These are phyloP conservation scores for Wallacemonas sp. DNA, from an alignment of 208 protist species.

Conservation along the genomic window DNA sequence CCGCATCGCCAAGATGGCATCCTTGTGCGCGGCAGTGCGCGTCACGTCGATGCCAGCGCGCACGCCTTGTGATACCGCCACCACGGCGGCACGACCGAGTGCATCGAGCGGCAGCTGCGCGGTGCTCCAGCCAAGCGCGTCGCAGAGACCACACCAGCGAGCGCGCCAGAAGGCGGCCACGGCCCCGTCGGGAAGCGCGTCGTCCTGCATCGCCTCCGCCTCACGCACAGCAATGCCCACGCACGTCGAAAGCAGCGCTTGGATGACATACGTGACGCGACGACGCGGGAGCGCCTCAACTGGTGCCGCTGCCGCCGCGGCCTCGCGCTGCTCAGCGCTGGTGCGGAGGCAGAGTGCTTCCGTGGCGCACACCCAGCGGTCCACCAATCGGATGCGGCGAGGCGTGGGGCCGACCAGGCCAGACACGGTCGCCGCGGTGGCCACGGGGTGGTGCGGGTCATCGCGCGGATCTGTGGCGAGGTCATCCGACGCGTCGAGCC, in stretches of 20 bases:
- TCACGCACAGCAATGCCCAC: conserved; percentile 18
- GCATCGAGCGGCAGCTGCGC: conserved; percentile 45
- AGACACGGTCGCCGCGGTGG: too few species aligned
- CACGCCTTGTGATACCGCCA: conserved; percentile 11
- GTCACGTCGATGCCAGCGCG: conserved; percentile 18
- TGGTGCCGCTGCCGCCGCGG: background rate
- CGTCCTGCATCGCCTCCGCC: background rate
- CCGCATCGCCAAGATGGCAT: conserved; percentile 58
- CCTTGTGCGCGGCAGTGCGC: conserved; percentile 24
- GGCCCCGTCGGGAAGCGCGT: background rate
- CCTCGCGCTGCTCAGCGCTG: background rate
- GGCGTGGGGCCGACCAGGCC: background rate
- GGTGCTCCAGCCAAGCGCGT: conserved; percentile 62
- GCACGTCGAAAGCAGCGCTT: conserved; percentile 49
- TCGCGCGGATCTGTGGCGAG: too few species aligned
- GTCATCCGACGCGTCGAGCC: background rate
- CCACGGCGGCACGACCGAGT: conserved; percentile 32
- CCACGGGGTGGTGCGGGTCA: too few species aligned
- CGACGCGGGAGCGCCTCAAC: conserved; percentile 20
- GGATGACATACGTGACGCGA: conserved; percentile 42
- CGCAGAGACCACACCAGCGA: conserved; percentile 48
- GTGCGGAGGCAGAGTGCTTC: conserved; percentile 4
- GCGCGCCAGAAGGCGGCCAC: background rate
- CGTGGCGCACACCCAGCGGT: conserved; percentile 2
- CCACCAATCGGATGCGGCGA: background rate